Evolutionary conservation across 1,139 yeast genomes (phyloP), one percentile per base, ranked within the genome.

Genomic region (Hemisphaericaspora lyxosophila): DNA sequence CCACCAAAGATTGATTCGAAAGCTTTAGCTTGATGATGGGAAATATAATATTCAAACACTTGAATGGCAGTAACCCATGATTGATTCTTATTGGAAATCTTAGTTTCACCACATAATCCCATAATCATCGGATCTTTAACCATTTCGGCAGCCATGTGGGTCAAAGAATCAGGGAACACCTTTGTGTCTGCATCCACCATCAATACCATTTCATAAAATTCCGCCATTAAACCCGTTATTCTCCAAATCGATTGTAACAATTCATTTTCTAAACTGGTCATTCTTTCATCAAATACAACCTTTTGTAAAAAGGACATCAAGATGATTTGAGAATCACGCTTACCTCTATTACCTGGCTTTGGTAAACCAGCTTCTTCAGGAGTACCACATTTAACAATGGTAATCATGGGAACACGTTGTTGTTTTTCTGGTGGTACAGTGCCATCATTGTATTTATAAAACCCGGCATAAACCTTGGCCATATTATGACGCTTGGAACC

Each of bases 101-200:
- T 90, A 0, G 98, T 92, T 60, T 92, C 98, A 35, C 98, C 98
- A 71, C 98, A 92, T 33, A 92, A 70, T 3, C 97, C 98, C 97
- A 92, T 90, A 40, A 92, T 73, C 47, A 71, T 70, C 2, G 97
- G 95, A 59, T 92, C 96, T 53, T 80, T 83, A 13, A 89, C 94
- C 90, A 92, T 82, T 55, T 86, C 88, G 1, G 95, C 96, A 48
- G 78, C 76, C 97, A 92, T 88, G 55, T 92, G 97, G 7, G 94
- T 87, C 46, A 90, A 54, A 9, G 95, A 83, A 59, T 90, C 97
- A 0, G 96, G 96, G 60, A 74, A 89, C 4, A 90, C 90, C 57
- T 82, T 82, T 0, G 97, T 90, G 66, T 92, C 98, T 1, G 98
- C 98, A 68, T 92, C 98, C 22, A 92, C 97, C 97, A 92, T 90